Base-by-base conservation (phyloP, 2,329 filamentous ascomycete genomes). In the Lasiodiplodia sp. region DNA sequence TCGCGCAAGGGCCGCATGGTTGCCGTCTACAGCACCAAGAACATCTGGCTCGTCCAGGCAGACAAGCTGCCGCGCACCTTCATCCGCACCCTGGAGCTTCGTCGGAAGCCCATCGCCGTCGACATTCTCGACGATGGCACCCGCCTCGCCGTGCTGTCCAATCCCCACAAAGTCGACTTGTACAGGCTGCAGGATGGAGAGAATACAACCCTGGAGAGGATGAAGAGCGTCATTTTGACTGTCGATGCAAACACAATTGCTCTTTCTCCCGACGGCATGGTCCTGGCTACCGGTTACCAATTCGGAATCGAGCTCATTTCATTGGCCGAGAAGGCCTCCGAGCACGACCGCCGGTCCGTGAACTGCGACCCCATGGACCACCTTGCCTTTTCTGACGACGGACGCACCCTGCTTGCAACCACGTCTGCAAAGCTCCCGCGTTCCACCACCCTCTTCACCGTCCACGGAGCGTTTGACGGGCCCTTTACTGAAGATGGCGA, bases 241-340 rank as follows among this genome's bases (percentile, higher is more conserved):
- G 90, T 96, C 77, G 87, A 88, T 67, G 92, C 94, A 10, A 88
- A 90, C 67, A 89, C 92, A 16, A 91, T 97, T 72, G 90, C 92
- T 18, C 82, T 97, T 37, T 95, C 93, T 0, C 92, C 93, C 1
- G 92, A 91, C 71, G 93, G 92, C 28, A 89, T 90, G 53, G 92
- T 97, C 16, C 81, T 97, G 56, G 94, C 94, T 28, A 91, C 93
- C 18, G 93, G 93, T 8, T 96, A 94, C 78, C 90, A 93, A 75
- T 92, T 92, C 67, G 92, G 92, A n/a, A 94, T 97, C 71, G 94
- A 97, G 78, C 92, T 97, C 0, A 90, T 92, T 34, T 92, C 93
- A 5, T 82, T 97, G 49, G 88, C 87, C 58, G 84, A 90, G 2
- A 87, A 85, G 66, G 88, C 88, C 1, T 75, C 76, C 6, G 79